A percentile compares a stretch with the other conserved stretches of the same genome.
Evolutionary conservation across 192 early-diverging fungal genomes (phyloP).

Genomic region (Entomortierella beljakovae): DNA sequence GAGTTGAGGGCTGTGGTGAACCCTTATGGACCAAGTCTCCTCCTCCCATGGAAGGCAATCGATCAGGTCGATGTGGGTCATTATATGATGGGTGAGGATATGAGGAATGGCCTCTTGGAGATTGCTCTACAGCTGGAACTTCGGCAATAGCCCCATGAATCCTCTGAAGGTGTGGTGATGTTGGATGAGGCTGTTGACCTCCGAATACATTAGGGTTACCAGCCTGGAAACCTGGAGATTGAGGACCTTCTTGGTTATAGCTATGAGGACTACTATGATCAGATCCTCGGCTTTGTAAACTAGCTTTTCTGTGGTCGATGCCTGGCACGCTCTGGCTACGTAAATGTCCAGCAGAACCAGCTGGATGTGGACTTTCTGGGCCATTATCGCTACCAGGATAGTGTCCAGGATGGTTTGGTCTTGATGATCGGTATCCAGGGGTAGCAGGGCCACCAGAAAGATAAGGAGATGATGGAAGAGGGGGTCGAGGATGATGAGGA

Average conservation of each 20-base stretch:
- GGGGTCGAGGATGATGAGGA: constrained; percentile 5
- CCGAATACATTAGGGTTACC: background rate
- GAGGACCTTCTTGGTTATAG: background rate
- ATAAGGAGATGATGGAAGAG: background rate
- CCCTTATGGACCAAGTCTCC: constrained; percentile 13
- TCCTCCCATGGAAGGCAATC: constrained; percentile 27
- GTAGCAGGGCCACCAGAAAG: background rate
- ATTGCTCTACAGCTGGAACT: background rate
- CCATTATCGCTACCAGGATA: background rate
- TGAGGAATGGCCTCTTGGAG: constrained; percentile 7
- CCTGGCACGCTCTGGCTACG: constrained; percentile 22
- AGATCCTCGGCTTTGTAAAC: constrained; percentile 3
- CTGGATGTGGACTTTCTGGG: background rate
- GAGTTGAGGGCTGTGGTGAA: constrained; percentile 24
- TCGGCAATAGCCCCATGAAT: constrained; percentile 7
- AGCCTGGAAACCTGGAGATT: constrained; percentile 1
- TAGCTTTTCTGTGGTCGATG: constrained; percentile 5
- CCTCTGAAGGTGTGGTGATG: constrained; percentile 8
- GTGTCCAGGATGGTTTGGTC: background rate
- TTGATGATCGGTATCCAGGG: background rate
- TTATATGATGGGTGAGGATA: constrained; percentile 15
- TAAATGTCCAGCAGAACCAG: background rate
- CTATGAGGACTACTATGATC: constrained; percentile 8
- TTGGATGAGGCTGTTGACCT: background rate
- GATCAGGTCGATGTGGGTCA: constrained; percentile 27